Percentiles rank a stretch among this genome's conserved stretches.
These are phyloP conservation scores for Eucalyptus paniculata DNA, from an alignment of 345 rosid species.

Conservation along the genomic window DNA sequence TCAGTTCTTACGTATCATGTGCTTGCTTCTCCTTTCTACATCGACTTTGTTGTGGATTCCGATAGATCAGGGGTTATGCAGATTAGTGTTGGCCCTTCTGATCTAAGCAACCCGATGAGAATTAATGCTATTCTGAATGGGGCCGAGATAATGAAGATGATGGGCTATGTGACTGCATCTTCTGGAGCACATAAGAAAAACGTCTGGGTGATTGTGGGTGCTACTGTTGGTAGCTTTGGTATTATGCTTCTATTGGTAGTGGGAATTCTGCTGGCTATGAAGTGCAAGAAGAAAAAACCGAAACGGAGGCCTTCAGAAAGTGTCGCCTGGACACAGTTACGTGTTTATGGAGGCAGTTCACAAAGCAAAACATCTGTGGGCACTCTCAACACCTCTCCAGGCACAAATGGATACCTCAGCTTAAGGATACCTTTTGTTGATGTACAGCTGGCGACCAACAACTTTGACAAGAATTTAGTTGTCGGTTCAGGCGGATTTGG, in stretches of 20 bases:
- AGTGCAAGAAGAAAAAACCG: conserved; percentile 21
- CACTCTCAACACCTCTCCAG: conserved; percentile 49
- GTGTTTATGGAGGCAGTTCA: conserved; percentile 62
- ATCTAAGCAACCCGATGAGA: conserved; percentile 39
- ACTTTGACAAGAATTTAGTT: conserved; percentile 55
- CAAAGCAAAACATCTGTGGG: conserved; percentile 61
- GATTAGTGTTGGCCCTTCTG: conserved; percentile 82
- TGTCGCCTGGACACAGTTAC: conserved; percentile 71
- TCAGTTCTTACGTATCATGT: conserved; percentile 47
- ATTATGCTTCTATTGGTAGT: conserved; percentile 12
- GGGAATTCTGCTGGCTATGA: conserved; percentile 13
- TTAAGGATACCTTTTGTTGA: conserved; percentile 70
- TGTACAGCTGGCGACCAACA: conserved; percentile 58
- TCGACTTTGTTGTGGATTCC: conserved; percentile 67
- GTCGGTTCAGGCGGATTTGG: conserved; percentile 95
- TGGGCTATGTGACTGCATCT: conserved; percentile 9
- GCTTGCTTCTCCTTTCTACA: conserved; percentile 61
- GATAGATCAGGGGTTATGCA: conserved; percentile 33
- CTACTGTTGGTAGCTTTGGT: conserved; percentile 50
- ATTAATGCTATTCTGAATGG: conserved; percentile 79
- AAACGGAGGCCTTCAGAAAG: conserved; percentile 45
- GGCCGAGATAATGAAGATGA: conserved; percentile 77
- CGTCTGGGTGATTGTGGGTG: conserved; percentile 40
- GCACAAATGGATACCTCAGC: conserved; percentile 44
- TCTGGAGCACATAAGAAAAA: conserved; percentile 19